Evolutionary conservation across 2,329 filamentous ascomycete species (phyloP), one percentile per base, ranked within the genome.

Genomic region (Penicillium oxalicum): DNA sequence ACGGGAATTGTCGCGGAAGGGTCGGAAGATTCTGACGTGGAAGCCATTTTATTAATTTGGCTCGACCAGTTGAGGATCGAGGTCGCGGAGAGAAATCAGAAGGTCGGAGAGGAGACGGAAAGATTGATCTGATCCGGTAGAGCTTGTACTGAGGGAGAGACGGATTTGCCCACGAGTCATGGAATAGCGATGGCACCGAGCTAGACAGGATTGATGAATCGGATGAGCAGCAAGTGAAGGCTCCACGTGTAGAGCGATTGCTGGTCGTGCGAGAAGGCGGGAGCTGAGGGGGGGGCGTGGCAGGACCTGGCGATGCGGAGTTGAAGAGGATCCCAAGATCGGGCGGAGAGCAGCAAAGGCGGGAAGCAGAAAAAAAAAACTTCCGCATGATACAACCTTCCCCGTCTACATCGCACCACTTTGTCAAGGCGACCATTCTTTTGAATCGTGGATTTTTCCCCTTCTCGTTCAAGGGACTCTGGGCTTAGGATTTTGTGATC

Each of bases 351-450:
- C 39, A 41, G 28, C 29, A 47, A 51, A 50, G 51, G 52, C 52
- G 50, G 29, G 50, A 53, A 55, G 54, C 50, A 56, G 54, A 59
- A 59, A 60, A 60, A 60, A 59, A 57, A 57, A 59, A 49, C 45
- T 47, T 57, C 51, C 36, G 26, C 12, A 29, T 50, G 48, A 47
- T 52, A 53, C 50, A 50, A 46, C 51, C 35, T 46, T 50, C 39
- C 44, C 18, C 43, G 40, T 48, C 44, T 51, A 43, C 39, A 52
- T 47, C 38, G 48, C 48, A 53, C 48, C 35, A 52, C 47, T 33
- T 32, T 37, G n/a, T 36, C 27, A 44, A 35, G 40, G 12, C 27
- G 33, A 49, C 39, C 25, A 44, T 39, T 48, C 33, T 37, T 52
- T 33, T 37, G 33, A 38, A 26, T 33, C 28, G 25, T 12, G 28